Percentiles rank a stretch among this genome's conserved stretches.
Conservation (phyloP, 495 filamentous ascomycete genomes). For the Aspergillus olivimuriae region DNA sequence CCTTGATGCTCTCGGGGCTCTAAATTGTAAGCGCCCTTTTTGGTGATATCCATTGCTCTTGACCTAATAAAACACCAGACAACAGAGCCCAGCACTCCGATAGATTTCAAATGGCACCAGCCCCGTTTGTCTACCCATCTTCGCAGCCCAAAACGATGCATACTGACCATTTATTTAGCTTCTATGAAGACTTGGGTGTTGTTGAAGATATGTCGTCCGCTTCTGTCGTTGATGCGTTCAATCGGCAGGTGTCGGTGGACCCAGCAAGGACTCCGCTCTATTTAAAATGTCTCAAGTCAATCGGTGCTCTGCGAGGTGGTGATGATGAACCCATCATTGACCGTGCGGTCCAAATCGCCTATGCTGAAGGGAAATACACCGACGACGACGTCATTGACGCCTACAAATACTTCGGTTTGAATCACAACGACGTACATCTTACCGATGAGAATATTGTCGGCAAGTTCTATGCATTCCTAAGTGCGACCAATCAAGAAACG, state of each 20-base stretch:
- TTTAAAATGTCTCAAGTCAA: conserved; percentile 30
- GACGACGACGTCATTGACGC: conserved; percentile 50
- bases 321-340: conserved; percentile 30
- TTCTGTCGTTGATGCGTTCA: conserved; percentile 32
- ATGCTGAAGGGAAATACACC: conserved; percentile 37
- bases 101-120: conserved; percentile 31
- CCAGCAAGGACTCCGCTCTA: conserved; percentile 24
- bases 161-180: conserved; percentile 24
- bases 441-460: conserved; percentile 53
- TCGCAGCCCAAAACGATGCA: too few relatives aligned
- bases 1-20: conserved; percentile 39
- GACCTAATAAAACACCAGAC: conserved; percentile 19
- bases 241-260: conserved; percentile 33
- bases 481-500: conserved; percentile 39
- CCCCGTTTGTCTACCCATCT: conserved; percentile 24
- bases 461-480: conserved; percentile 48
- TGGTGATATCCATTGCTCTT: neutral
- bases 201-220: conserved; percentile 38
- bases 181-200: conserved; percentile 38
- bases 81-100: conserved; percentile 20
- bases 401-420: conserved; percentile 48
- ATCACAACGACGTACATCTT: conserved; percentile 26
- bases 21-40: conserved; percentile 39
- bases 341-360: conserved; percentile 31
- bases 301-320: conserved; percentile 27